phyloP scores from a whole-genome alignment of 257 asterid species.

The Capsicum rhomboideum region DNA sequence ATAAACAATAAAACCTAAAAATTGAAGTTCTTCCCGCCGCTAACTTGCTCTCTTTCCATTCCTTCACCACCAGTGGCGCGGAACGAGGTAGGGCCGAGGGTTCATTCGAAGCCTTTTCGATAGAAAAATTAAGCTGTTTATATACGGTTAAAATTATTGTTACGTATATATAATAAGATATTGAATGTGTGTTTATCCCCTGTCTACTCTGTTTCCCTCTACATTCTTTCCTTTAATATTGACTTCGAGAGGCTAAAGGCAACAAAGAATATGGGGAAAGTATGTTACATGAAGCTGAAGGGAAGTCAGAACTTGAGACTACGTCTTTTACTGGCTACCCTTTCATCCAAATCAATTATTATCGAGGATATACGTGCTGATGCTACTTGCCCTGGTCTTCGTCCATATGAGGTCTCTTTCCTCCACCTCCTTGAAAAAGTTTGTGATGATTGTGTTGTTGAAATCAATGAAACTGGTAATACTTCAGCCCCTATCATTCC shows the following conservation, averaged over 20 bases:
- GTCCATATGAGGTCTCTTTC: slow-evolving; percentile 63
- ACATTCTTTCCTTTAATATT: too few species aligned
- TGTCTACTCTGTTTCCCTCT: too few species aligned
- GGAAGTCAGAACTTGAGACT: slow-evolving; percentile 72
- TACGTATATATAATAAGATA: too few species aligned
- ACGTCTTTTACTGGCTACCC: slow-evolving; percentile 70
- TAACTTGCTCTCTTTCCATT: neutral
- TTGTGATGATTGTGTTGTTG: slow-evolving; percentile 64
- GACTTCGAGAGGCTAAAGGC: neutral
- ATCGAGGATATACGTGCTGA: slow-evolving; percentile 78
- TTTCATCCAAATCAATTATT: slow-evolving; percentile 61
- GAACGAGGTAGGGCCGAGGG: too few species aligned
- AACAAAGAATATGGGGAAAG: slow-evolving; percentile 37
- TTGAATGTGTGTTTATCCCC: too few species aligned
- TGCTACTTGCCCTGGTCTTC: slow-evolving; percentile 69
- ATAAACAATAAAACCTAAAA: too few species aligned
- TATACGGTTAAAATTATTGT: too few species aligned
- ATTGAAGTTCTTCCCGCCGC: neutral
- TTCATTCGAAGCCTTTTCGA: too few species aligned
- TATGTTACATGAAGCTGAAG: slow-evolving; percentile 44
- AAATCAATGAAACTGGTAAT: slow-evolving; percentile 81
- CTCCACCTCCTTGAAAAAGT: slow-evolving; percentile 70
- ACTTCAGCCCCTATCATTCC: neutral
- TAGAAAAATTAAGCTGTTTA: too few species aligned
- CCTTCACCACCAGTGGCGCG: too few species aligned